Conservation (phyloP, 2,329 filamentous ascomycete genomes). For the Kalaharituber pfeilii region DNA sequence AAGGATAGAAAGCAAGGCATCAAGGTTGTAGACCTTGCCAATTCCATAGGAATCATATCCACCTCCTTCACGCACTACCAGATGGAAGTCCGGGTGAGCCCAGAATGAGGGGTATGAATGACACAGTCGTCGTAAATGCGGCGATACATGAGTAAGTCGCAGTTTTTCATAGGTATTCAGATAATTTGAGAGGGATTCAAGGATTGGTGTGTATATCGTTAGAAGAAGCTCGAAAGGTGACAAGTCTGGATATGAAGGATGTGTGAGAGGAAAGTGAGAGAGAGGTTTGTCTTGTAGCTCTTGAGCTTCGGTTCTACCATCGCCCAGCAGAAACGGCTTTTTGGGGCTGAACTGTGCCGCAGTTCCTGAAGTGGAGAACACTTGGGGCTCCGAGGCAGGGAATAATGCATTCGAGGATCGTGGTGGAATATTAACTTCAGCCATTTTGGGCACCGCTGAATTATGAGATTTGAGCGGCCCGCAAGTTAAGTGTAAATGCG, state of each 20-base stretch:
- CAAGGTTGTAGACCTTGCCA: conserved; percentile 41
- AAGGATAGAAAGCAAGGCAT: conserved; percentile 39
- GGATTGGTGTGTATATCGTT: conserved; percentile 39
- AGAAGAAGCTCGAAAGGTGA: conserved; percentile 38
- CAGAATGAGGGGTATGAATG: conserved; percentile 42
- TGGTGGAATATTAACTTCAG: background rate
- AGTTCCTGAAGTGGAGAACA: background rate
- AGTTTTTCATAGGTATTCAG: conserved; percentile 39
- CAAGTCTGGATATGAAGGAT: conserved; percentile 17
- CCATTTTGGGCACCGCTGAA: too few species aligned
- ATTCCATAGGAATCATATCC: conserved; percentile 29
- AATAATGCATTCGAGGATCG: background rate
- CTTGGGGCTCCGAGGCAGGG: background rate
- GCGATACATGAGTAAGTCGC: conserved; percentile 41
- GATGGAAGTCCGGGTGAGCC: conserved; percentile 42
- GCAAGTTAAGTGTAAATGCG: too few species aligned
- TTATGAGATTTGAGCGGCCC: too few species aligned
- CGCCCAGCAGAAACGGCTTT: too few species aligned
- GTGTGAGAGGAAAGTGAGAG: background rate
- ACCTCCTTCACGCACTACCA: conserved; percentile 26
- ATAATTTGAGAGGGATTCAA: conserved; percentile 42
- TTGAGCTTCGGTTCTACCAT: too few species aligned
- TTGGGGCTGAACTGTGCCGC: background rate
- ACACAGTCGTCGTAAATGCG: conserved; percentile 38
- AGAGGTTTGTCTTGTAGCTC: background rate